phyloP scores from a whole-genome alignment of 148 eudicot species.

The Vaccinium darrowii region DNA sequence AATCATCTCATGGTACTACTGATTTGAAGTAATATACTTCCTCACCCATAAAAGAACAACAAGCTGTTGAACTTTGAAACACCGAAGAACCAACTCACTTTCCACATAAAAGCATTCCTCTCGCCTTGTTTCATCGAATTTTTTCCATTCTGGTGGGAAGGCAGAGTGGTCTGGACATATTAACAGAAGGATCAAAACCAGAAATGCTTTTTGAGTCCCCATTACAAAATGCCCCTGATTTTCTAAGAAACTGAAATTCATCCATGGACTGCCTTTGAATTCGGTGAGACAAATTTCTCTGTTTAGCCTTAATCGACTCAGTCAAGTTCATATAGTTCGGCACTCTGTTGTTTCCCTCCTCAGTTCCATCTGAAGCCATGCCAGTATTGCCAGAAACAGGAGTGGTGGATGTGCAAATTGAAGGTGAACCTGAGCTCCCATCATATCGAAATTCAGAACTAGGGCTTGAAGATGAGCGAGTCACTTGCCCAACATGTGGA shows the following conservation, averaged over 20 bases:
- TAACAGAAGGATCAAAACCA: conserved; percentile 36
- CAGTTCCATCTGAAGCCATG: conserved; percentile 39
- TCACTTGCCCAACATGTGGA: conserved; percentile 42
- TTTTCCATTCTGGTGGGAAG: conserved; percentile 44
- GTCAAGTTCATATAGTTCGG: conserved; percentile 90
- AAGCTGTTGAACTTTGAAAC: conserved; percentile 52
- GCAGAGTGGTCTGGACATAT: conserved; percentile 50
- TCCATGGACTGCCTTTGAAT: conserved; percentile 74
- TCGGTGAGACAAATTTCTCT: conserved; percentile 47
- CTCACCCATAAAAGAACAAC: conserved; percentile 35
- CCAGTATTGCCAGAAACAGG: conserved; percentile 60
- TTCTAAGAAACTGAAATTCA: conserved; percentile 80
- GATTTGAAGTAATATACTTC: background rate
- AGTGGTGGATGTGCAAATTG: conserved; percentile 76
- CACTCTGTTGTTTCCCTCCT: conserved; percentile 43
- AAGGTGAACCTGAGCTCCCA: conserved; percentile 86
- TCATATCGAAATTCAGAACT: conserved; percentile 71
- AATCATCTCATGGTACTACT: conserved; percentile 12
- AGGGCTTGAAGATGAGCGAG: conserved; percentile 76
- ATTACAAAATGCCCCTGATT: conserved; percentile 35
- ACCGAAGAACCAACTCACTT: conserved; percentile 9
- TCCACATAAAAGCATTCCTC: conserved; percentile 27
- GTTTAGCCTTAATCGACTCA: conserved; percentile 79
- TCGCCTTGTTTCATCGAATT: conserved; percentile 30
- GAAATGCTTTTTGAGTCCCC: conserved; percentile 53